Evolutionary conservation across 768 basidiomycete genomes (phyloP), one percentile per base, ranked within the genome.

Genomic region (Hericium alpestre): DNA sequence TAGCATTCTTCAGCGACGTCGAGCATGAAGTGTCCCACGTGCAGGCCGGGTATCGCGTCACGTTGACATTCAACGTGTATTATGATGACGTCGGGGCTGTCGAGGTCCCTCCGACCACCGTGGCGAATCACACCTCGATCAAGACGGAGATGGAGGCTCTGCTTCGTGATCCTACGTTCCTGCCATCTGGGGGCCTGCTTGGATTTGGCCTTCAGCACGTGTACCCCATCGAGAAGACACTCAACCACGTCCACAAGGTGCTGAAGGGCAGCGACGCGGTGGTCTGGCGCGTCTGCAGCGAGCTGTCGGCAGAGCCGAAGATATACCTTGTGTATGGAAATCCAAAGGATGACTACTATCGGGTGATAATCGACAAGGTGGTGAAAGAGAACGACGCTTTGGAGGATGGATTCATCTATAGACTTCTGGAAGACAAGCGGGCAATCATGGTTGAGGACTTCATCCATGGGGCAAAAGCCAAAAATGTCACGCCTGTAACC

Each of bases 21-120:
- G 72, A 77, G 51, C 76, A 77, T 58, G 75, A 79, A 55, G 74
- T 79, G 53, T 50, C 68, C 20, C 69, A 66, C 1, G 74, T 79
- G 55, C 65, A 40, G 7, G 67, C 70, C 1, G 77, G 77, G 0
- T 61, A 71, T 37, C 71, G 78, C 3, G 67, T 79, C 40, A 78
- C 74, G 2, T 47, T 79, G 51, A 73, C 77, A 1, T 76, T 73
- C 64, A 76, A 76, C 58, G 69, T 76, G 18, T 68, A 69, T 57
- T 64, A 58, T 40, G 38, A 52, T 40, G 53, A 15, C 41, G 16
- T 15, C 16, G 11, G 18, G 16, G 6, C 41, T 43, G 41, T 6
- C 41, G 41, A 43, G 15, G 41, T 32, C 32, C 32, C 32, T 32
- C 41, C 41, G 41, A 43, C 41, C 10, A 15, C 7, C 41, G 18